phyloP scores from a whole-genome alignment of 805 yeast species.

The Sugiyamaella valdiviana region DNA sequence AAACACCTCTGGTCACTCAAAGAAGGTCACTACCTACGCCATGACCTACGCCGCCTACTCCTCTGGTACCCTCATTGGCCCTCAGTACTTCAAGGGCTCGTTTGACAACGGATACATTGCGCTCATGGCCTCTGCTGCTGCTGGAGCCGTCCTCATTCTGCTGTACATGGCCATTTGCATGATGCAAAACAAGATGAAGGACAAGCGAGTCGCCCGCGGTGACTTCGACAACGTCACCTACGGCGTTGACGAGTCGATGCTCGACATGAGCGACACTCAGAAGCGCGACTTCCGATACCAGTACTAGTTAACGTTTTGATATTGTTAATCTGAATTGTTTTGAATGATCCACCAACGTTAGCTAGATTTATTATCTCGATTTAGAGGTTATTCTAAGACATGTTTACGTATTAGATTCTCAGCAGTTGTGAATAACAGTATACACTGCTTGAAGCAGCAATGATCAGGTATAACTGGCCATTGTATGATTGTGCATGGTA shows the following conservation, averaged over 20 bases:
- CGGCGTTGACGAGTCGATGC: slow-evolving; percentile 7
- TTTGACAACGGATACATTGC: slow-evolving; percentile 10
- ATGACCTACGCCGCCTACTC: slow-evolving; percentile 54
- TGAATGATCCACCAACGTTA: background rate
- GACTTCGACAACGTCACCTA: slow-evolving; percentile 6
- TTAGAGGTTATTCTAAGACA: too few species aligned
- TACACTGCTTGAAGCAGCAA: too few species aligned
- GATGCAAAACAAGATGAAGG: slow-evolving; percentile 9
- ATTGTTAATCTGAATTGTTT: background rate
- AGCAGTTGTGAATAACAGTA: too few species aligned
- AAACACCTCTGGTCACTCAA: slow-evolving; percentile 47
- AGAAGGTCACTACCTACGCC: slow-evolving; percentile 45
- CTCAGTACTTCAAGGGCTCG: slow-evolving; percentile 45
- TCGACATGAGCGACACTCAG: slow-evolving; percentile 10
- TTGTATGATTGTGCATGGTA: too few species aligned
- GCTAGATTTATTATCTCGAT: background rate
- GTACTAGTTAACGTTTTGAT: slow-evolving; percentile 8
- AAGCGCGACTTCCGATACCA: slow-evolving; percentile 11
- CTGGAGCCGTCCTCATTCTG: slow-evolving; percentile 1
- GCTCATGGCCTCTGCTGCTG: slow-evolving; percentile 9
- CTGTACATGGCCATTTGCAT: slow-evolving; percentile 7
- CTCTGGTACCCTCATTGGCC: slow-evolving; percentile 58
- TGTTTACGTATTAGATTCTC: too few species aligned
- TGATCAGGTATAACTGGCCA: too few species aligned
- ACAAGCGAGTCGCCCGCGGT: slow-evolving; percentile 7